phyloP scores from a whole-genome alignment of 352 stramenopile species.

The Globisporangium alternatum region DNA sequence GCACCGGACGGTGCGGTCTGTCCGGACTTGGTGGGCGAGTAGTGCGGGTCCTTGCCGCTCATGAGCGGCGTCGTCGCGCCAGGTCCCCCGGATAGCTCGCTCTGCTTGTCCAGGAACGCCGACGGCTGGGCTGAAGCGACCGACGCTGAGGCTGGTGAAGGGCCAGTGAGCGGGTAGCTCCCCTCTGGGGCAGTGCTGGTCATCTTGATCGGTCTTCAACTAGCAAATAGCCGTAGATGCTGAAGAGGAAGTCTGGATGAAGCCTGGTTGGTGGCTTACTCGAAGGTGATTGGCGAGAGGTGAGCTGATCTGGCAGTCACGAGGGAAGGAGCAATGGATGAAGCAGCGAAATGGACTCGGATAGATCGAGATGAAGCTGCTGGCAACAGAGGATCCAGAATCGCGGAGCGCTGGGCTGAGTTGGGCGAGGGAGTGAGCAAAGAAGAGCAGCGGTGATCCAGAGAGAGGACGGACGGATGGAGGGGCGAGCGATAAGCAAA shows the following conservation, averaged over 20 bases:
- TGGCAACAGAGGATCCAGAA: background rate
- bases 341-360: background rate
- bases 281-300: background rate
- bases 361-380: background rate
- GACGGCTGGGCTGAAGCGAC: background rate
- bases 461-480: too few relatives aligned
- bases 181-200: background rate
- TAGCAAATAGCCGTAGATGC: background rate
- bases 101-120: constrained; percentile 14
- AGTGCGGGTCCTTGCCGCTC: constrained; percentile 4
- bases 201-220: background rate
- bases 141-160: background rate
- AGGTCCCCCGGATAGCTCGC: constrained; percentile 1
- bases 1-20: background rate
- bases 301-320: background rate
- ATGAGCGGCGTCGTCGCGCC: background rate
- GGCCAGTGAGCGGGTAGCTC: background rate
- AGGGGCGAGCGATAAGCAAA: constrained; percentile 8
- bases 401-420: background rate
- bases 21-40: constrained; percentile 4
- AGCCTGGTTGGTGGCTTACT: background rate
- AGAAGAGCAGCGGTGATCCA: background rate
- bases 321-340: background rate
- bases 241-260: background rate
- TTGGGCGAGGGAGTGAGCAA: background rate